phyloP scores from a whole-genome alignment of 1,284 basidiomycete species.

The Fomitopsis pinicola region DNA sequence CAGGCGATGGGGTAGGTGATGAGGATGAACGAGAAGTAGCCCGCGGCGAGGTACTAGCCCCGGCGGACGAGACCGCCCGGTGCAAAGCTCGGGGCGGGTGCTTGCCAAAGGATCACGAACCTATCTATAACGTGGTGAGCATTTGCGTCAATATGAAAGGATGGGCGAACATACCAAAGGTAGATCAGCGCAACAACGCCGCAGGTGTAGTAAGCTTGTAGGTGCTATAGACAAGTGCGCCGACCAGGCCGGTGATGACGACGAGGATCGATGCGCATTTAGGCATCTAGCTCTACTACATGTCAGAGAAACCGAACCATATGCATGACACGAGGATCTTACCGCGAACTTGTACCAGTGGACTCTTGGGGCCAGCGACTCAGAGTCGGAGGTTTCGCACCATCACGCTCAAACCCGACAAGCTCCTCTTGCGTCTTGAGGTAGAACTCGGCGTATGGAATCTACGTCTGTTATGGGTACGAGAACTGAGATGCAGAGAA shows the following conservation, averaged over 20 bases:
- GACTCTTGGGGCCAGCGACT: too few species aligned
- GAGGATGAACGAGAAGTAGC: constrained; percentile 43
- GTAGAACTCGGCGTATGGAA: too few species aligned
- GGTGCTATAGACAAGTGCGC: constrained; percentile 38
- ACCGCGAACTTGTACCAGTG: too few species aligned
- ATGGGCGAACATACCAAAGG: constrained; percentile 32
- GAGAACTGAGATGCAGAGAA: too few species aligned
- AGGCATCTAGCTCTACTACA: too few species aligned
- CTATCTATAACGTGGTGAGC: constrained; percentile 23
- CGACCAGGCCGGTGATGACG: constrained; percentile 44
- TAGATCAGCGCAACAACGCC: constrained; percentile 38
- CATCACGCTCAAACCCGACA: too few species aligned
- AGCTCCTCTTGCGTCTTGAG: too few species aligned
- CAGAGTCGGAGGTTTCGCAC: too few species aligned
- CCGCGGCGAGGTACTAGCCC: constrained; percentile 36
- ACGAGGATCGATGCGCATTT: constrained; percentile 36
- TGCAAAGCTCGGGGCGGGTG: constrained; percentile 26
- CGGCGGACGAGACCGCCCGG: constrained; percentile 31
- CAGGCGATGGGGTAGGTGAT: constrained; percentile 45
- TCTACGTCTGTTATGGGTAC: too few species aligned
- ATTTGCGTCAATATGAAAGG: not conserved
- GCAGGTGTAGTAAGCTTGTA: constrained; percentile 47
- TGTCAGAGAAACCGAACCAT: too few species aligned
- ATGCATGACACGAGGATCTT: too few species aligned
- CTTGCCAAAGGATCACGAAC: constrained; percentile 24